Evolutionary conservation across 306 rosid genomes (phyloP).

Genomic region (Vigna reflexopilosa): DNA sequence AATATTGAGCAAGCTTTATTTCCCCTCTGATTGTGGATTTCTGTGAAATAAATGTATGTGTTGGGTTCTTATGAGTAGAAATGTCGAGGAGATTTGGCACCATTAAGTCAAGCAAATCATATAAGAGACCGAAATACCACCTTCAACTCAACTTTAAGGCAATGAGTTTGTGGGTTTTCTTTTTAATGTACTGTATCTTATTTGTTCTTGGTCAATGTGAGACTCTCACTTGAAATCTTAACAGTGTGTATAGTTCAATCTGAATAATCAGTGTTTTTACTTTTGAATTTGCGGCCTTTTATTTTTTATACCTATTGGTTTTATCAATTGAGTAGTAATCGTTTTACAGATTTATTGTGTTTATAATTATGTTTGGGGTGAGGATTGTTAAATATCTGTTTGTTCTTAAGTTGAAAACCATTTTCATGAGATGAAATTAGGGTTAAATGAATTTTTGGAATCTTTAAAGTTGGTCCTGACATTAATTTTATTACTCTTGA

Average conservation of each 20-base stretch:
- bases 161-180: too few relatives aligned
- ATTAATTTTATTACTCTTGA: too few relatives aligned
- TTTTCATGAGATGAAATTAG: slow-evolving; percentile 10
- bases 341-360: neutral
- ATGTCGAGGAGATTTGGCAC: too few relatives aligned
- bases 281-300: neutral
- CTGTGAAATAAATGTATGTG: neutral
- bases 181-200: too few relatives aligned
- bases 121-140: too few relatives aligned
- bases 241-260: neutral
- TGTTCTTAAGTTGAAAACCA: neutral
- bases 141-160: too few relatives aligned
- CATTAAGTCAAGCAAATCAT: too few relatives aligned
- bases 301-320: neutral
- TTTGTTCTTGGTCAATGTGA: too few relatives aligned
- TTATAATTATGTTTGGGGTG: neutral
- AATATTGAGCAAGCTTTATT: neutral
- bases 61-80: too few relatives aligned
- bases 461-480: too few relatives aligned
- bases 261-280: slow-evolving; percentile 10
- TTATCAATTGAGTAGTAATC: neutral
- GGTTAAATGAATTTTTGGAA: too few relatives aligned
- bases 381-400: neutral
- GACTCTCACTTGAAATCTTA: too few relatives aligned
- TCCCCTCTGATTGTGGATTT: slow-evolving; percentile 32